Conservation (phyloP, 305 asterid species). For the Salvia sclarea region DNA sequence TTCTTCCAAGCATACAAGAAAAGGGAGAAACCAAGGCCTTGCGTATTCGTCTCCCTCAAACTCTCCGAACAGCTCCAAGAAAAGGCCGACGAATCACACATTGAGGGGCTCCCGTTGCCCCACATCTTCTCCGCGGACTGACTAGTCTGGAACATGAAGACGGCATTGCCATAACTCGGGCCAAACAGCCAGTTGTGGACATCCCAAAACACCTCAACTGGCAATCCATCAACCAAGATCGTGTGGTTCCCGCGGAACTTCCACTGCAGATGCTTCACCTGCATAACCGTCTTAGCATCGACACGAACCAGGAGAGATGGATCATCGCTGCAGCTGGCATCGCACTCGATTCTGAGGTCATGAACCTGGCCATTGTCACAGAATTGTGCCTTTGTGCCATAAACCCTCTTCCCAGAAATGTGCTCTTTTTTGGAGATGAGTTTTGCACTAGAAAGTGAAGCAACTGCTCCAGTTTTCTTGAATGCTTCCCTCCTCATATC, state of each 20-base stretch:
- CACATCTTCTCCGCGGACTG: constrained; percentile 64
- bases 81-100: constrained; percentile 39
- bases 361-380: constrained; percentile 64
- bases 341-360: constrained; percentile 75
- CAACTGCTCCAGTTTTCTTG: constrained; percentile 64
- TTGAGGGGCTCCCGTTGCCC: constrained; percentile 38
- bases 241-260: constrained; percentile 77
- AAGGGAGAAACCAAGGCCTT: constrained; percentile 72
- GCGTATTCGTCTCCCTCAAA: constrained; percentile 47
- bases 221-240: constrained; percentile 71
- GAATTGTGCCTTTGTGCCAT: constrained; percentile 66
- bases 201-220: constrained; percentile 88
- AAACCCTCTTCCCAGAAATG: constrained; percentile 68
- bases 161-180: constrained; percentile 57
- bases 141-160: constrained; percentile 72
- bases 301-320: constrained; percentile 61
- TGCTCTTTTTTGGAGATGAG: constrained; percentile 74
- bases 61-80: constrained; percentile 54
- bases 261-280: constrained; percentile 73
- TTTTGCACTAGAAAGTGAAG: constrained; percentile 44
- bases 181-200: constrained; percentile 85
- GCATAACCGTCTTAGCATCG: constrained; percentile 68
- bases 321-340: constrained; percentile 43
- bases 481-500: constrained; percentile 81
- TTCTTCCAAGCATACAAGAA: constrained; percentile 82